Percentiles rank a stretch among this genome's conserved stretches.
phyloP scores from a whole-genome alignment of 352 stramenopile genomes.

The Globisporangium megalacanthum region DNA sequence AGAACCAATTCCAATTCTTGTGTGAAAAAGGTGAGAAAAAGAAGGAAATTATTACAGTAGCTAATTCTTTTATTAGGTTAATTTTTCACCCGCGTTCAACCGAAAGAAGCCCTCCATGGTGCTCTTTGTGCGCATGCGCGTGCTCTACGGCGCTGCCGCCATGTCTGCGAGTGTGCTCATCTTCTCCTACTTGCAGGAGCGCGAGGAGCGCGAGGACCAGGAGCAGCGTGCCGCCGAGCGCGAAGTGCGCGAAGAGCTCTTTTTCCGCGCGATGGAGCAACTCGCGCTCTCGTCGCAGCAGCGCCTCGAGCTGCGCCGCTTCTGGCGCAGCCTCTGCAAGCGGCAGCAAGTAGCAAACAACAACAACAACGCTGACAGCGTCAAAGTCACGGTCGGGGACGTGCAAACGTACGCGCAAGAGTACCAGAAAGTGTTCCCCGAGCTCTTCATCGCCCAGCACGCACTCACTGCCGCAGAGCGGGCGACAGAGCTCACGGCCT shows the following conservation, averaged over 20 bases:
- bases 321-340: slow-evolving; percentile 73
- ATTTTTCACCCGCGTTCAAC: too few relatives aligned
- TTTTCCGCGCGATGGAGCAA: slow-evolving; percentile 59
- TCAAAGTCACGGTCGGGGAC: slow-evolving; percentile 47
- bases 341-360: background rate
- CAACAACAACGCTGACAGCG: background rate
- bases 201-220: slow-evolving; percentile 62
- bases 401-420: slow-evolving; percentile 73
- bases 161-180: slow-evolving; percentile 74
- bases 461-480: slow-evolving; percentile 48
- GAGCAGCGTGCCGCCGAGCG: slow-evolving; percentile 48
- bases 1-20: background rate
- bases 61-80: too few relatives aligned
- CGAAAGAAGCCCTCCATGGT: slow-evolving; percentile 5
- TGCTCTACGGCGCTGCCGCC: slow-evolving; percentile 72
- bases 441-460: slow-evolving; percentile 69
- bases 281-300: slow-evolving; percentile 52
- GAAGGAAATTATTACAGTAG: too few relatives aligned
- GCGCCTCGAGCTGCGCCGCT: slow-evolving; percentile 65
- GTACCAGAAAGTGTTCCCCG: slow-evolving; percentile 77
- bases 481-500: slow-evolving; percentile 35
- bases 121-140: slow-evolving; percentile 41
- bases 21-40: background rate
- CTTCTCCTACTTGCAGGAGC: slow-evolving; percentile 79
- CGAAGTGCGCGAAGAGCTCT: slow-evolving; percentile 47